Conservation (phyloP, 345 rosid species). For the Murraya koenigii region DNA sequence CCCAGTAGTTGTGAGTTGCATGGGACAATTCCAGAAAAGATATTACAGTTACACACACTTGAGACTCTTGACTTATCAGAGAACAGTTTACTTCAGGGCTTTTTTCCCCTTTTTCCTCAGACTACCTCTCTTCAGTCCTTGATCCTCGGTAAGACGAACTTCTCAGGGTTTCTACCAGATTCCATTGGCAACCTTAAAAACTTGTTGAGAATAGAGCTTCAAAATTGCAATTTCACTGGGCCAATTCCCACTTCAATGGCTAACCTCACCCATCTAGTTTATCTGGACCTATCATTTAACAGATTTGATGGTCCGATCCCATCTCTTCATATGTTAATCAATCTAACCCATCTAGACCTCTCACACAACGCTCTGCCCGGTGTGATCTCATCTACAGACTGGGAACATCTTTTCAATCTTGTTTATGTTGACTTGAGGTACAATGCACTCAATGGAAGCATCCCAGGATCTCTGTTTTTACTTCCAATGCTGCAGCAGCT, state of each 20-base stretch:
- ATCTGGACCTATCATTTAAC: slow-evolving; percentile 32
- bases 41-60: slow-evolving; percentile 25
- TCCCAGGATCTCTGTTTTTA: slow-evolving; percentile 25
- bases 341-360: slow-evolving; percentile 25
- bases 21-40: slow-evolving; percentile 21
- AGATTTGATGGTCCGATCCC: slow-evolving; percentile 33
- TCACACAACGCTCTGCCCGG: slow-evolving; percentile 31
- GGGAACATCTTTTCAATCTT: slow-evolving; percentile 27
- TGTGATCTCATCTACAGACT: slow-evolving; percentile 16
- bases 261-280: slow-evolving; percentile 11
- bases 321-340: slow-evolving; percentile 15
- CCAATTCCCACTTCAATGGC: slow-evolving; percentile 25
- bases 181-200: slow-evolving; percentile 21
- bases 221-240: slow-evolving; percentile 10
- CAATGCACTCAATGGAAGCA: slow-evolving; percentile 35
- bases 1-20: background rate
- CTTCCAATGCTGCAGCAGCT: slow-evolving; percentile 20
- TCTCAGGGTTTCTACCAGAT: slow-evolving; percentile 26
- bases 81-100: slow-evolving; percentile 27
- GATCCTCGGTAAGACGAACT: slow-evolving; percentile 20
- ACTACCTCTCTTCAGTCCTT: slow-evolving; percentile 25
- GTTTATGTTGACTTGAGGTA: slow-evolving; percentile 23
- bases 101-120: background rate
- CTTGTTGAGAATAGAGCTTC: slow-evolving; percentile 20
- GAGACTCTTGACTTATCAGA: slow-evolving; percentile 23